These are phyloP conservation scores for Linnemannia hyalina DNA, from an alignment of 192 early-diverging fungal species.

Conservation along the genomic window DNA sequence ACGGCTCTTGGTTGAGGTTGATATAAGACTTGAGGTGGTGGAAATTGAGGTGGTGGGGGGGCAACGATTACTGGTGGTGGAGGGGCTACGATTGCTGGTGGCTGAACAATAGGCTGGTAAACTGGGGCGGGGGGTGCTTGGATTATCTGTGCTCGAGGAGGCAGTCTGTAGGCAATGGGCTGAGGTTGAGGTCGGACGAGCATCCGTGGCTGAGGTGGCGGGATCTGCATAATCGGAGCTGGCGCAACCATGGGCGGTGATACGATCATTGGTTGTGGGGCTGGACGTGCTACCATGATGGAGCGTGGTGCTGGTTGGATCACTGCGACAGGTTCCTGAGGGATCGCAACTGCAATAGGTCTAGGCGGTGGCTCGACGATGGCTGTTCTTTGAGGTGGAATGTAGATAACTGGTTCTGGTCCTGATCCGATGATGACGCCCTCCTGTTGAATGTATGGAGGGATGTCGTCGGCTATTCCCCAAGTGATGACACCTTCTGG, in stretches of 20 bases:
- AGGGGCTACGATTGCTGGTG: neutral
- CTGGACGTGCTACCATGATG: neutral
- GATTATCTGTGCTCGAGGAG: constrained; percentile 23
- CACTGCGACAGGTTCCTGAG: neutral
- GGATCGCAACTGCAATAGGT: neutral
- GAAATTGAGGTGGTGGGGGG: neutral
- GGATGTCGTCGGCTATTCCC: constrained; percentile 37
- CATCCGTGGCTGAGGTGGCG: constrained; percentile 9
- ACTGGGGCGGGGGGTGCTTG: constrained; percentile 22
- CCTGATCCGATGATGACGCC: neutral
- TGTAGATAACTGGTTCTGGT: constrained; percentile 23
- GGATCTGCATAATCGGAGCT: neutral
- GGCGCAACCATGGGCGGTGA: neutral
- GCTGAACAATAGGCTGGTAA: neutral
- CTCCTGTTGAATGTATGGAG: constrained; percentile 5
- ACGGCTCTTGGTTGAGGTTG: constrained; percentile 24
- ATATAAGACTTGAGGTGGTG: neutral
- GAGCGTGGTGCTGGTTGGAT: constrained; percentile 16
- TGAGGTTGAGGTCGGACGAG: constrained; percentile 14
- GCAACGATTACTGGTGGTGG: constrained; percentile 8
- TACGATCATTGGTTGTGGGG: neutral
- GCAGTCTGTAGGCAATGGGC: constrained; percentile 21
- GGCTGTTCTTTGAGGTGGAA: constrained; percentile 17
- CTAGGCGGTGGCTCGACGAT: constrained; percentile 27
- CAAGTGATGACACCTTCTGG: constrained; percentile 34